Evolutionary conservation across 345 rosid genomes (phyloP), one percentile per base, ranked within the genome.

Genomic region (Barbarea vulgaris): DNA sequence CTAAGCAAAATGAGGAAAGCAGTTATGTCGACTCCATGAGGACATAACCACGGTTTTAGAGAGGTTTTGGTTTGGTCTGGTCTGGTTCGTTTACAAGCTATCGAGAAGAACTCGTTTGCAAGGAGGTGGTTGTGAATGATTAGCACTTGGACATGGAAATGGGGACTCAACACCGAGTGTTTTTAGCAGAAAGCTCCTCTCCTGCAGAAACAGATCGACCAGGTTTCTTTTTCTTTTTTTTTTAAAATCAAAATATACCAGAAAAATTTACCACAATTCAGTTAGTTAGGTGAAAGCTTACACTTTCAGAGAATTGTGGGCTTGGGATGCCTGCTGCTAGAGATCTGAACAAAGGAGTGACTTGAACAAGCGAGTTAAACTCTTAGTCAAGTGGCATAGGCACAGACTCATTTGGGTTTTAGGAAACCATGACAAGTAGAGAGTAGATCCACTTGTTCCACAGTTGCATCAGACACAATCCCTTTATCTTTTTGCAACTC

Each of bases 241-340:
- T 18, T 3, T 11, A 17, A 1, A 56, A 55, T 12, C n/a, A n/a
- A n/a, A n/a, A n/a, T 5, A 25, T 4, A 19, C 15, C 41, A 59
- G 25, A 39, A 51, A 11, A 7, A 5, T 5, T n/a, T 19, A 24
- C 58, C 17, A 37, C 46, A 42, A n/a, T n/a, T n/a, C n/a, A n/a
- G n/a, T n/a, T n/a, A 28, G 1, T 41, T n/a, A 52, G 15, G 14
- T 58, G 53, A 11, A 50, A 58, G 85, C 96, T 88, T 83, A 95
- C 99, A 83, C 98, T 95, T 88, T 95, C 98, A 65, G 98, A 92
- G 82, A 95, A 95, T 64, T 87, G 90, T 75, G 98, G 99, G 69
- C 96, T 95, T 76, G 98, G 98, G 80, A 95, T 89, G 66, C 93
- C 93, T 54, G 98, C 99, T 73, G 98, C 97, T 80, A 95, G 74